These are phyloP conservation scores for Narthecium ossifragum DNA, from an alignment of 106 monocot species.

Conservation along the genomic window DNA sequence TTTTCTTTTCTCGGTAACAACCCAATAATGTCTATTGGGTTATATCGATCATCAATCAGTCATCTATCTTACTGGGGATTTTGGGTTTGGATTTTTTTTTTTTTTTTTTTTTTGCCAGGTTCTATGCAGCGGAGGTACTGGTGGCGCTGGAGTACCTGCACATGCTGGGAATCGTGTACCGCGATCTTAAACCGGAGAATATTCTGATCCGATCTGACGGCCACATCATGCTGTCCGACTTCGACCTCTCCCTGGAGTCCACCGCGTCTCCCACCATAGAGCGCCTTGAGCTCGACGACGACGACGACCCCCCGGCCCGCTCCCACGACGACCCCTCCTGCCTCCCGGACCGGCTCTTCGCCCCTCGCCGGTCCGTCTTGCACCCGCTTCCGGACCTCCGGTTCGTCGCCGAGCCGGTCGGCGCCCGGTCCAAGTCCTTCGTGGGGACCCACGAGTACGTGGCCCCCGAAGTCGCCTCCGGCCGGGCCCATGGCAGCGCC, in stretches of 20 bases:
- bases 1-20: no score
- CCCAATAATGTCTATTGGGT: no score
- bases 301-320: not conserved
- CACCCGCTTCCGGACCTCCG: slow-evolving; percentile 6
- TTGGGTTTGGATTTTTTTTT: no score
- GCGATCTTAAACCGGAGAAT: slow-evolving; percentile 95
- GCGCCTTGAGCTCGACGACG: not conserved
- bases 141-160: slow-evolving; percentile 91
- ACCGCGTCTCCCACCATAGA: slow-evolving; percentile 34
- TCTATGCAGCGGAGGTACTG: slow-evolving; percentile 85
- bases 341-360: slow-evolving; percentile 40
- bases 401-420: slow-evolving; percentile 76
- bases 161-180: slow-evolving; percentile 87
- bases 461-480: slow-evolving; percentile 70
- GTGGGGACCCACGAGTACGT: slow-evolving; percentile 97
- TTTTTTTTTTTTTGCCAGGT: slow-evolving; percentile 29
- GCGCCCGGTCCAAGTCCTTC: slow-evolving; percentile 62
- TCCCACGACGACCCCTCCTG: slow-evolving; percentile 8
- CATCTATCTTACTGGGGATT: no score
- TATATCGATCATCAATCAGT: no score
- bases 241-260: slow-evolving; percentile 84
- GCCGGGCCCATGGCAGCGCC: slow-evolving; percentile 47
- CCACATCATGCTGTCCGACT: slow-evolving; percentile 97
- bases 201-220: slow-evolving; percentile 83
- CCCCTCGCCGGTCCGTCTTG: slow-evolving; percentile 9